Conservation (phyloP, 305 asterid genomes). For the Rubia balearica region DNA sequence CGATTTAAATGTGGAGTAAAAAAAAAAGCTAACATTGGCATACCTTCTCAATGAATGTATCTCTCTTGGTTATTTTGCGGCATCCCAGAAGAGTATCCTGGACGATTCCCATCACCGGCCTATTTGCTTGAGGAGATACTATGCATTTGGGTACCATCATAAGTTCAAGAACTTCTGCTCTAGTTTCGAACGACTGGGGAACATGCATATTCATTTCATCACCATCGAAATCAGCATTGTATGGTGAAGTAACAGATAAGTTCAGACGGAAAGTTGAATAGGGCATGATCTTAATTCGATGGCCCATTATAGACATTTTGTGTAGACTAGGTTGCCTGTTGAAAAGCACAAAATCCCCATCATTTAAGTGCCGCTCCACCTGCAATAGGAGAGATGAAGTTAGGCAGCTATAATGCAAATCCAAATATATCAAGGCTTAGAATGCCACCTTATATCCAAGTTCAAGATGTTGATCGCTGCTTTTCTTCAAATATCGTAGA, state of each 20-base stretch:
- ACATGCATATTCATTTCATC: slow-evolving; percentile 99
- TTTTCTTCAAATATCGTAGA: slow-evolving; percentile 93
- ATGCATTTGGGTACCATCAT: slow-evolving; percentile 99
- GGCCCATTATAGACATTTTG: slow-evolving; percentile 99
- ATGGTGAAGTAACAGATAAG: slow-evolving; percentile 94
- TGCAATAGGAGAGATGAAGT: slow-evolving; percentile 29
- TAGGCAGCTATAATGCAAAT: slow-evolving; percentile 15
- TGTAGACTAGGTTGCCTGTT: slow-evolving; percentile 99
- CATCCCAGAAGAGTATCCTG: slow-evolving; percentile 97
- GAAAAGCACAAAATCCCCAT: slow-evolving; percentile 94
- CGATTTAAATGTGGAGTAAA: background rate
- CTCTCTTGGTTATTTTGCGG: slow-evolving; percentile 91
- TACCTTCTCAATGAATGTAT: slow-evolving; percentile 95
- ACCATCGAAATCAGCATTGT: slow-evolving; percentile 99
- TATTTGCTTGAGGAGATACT: slow-evolving; percentile 92
- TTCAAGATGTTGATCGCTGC: slow-evolving; percentile 94
- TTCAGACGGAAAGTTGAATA: slow-evolving; percentile 94
- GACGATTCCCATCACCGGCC: slow-evolving; percentile 98
- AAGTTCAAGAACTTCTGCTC: slow-evolving; percentile 95
- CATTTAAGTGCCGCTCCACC: slow-evolving; percentile 98
- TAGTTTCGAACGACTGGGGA: slow-evolving; percentile 98
- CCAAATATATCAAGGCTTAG: slow-evolving; percentile 6
- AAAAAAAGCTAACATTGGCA: background rate
- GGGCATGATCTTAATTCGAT: slow-evolving; percentile 95
- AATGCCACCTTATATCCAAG: slow-evolving; percentile 72